These are phyloP conservation scores for Castanospermum australe DNA, from an alignment of 306 rosid species.

Conservation along the genomic window DNA sequence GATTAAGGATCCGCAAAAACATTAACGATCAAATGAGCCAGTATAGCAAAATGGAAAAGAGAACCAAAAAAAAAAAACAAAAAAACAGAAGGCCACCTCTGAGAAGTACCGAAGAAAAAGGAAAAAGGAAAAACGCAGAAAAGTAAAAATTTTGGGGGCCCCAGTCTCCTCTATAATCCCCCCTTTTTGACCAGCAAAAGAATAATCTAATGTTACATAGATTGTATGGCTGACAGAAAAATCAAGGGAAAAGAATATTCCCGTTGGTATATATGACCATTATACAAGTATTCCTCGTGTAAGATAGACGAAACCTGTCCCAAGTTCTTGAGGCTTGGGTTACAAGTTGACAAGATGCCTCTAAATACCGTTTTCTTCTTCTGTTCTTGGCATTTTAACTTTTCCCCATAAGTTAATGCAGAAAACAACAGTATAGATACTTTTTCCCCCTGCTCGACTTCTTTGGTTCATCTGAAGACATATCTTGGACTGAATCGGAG, in stretches of 20 bases:
- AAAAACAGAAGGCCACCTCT: too few species aligned
- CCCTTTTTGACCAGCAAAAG: not conserved
- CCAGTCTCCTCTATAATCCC: too few species aligned
- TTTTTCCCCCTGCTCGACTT: slow-evolving; percentile 26
- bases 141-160: too few species aligned
- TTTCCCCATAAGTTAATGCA: not conserved
- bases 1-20: too few species aligned
- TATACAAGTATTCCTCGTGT: not conserved
- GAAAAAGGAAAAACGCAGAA: too few species aligned
- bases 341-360: slow-evolving; percentile 16
- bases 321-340: not conserved
- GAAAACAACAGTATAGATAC: slow-evolving; percentile 39
- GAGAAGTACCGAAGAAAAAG: too few species aligned
- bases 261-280: not conserved
- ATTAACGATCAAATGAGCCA: too few species aligned
- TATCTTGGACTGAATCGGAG: not conserved
- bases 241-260: not conserved
- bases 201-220: not conserved
- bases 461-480: slow-evolving; percentile 22
- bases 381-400: not conserved
- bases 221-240: not conserved
- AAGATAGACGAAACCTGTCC: slow-evolving; percentile 12
- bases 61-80: too few species aligned
- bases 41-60: too few species aligned
- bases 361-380: slow-evolving; percentile 16